phyloP scores from a whole-genome alignment of 495 filamentous ascomycete species.

The Bryoglossum gracile region DNA sequence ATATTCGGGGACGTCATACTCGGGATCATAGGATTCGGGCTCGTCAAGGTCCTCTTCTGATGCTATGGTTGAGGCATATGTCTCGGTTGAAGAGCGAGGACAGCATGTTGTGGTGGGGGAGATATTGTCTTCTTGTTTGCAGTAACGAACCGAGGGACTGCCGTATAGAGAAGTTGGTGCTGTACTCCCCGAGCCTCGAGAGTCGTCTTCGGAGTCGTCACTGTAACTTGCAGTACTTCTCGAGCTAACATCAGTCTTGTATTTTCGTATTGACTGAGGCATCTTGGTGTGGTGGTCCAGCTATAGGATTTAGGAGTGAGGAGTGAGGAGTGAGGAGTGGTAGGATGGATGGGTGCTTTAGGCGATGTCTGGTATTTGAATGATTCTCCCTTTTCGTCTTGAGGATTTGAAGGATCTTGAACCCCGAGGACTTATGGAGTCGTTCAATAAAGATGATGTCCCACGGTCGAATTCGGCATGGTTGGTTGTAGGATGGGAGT shows the following conservation, averaged over 20 bases:
- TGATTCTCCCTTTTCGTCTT: too few species aligned
- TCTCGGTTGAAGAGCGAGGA: constrained; percentile 63
- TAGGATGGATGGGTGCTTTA: background rate
- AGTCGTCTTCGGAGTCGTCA: constrained; percentile 56
- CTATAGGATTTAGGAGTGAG: too few species aligned
- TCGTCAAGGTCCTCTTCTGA: constrained; percentile 59
- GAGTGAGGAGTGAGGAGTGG: background rate
- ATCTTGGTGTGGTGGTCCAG: constrained; percentile 10
- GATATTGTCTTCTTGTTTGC: constrained; percentile 38
- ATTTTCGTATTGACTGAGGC: constrained; percentile 12
- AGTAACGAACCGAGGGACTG: constrained; percentile 43
- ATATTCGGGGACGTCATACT: constrained; percentile 49
- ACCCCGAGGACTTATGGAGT: background rate
- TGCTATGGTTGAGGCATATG: constrained; percentile 67
- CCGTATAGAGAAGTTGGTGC: constrained; percentile 55
- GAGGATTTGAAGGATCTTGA: background rate
- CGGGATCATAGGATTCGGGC: constrained; percentile 42
- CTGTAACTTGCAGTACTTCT: constrained; percentile 53
- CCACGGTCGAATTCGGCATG: constrained; percentile 14
- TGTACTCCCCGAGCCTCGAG: constrained; percentile 61
- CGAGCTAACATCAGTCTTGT: constrained; percentile 28
- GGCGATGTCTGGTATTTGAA: too few species aligned
- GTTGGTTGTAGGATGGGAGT: constrained; percentile 1
- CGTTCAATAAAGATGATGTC: constrained; percentile 7
- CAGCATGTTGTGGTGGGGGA: constrained; percentile 42